phyloP scores from a whole-genome alignment of 345 rosid species.

The Citrus cavaleriei region DNA sequence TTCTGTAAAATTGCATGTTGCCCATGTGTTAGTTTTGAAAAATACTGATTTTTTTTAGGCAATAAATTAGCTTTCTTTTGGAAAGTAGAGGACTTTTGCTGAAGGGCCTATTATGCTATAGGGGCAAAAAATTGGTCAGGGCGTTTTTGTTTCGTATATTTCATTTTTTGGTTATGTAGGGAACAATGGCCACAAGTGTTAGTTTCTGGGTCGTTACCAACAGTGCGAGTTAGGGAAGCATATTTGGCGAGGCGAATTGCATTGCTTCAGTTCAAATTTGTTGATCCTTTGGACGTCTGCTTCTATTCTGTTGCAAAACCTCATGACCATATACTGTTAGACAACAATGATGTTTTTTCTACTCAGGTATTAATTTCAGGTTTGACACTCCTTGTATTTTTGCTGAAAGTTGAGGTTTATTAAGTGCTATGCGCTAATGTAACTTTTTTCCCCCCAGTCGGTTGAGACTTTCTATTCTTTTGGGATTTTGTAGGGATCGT shows the following conservation, averaged over 20 bases:
- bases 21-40: neutral
- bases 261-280: conserved; percentile 47
- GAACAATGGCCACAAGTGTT: conserved; percentile 44
- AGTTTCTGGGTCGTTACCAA: conserved; percentile 9
- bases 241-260: conserved; percentile 43
- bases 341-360: conserved; percentile 33
- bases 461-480: neutral
- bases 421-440: too few relatives aligned
- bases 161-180: conserved; percentile 21
- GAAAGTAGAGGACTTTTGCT: neutral
- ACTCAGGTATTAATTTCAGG: conserved; percentile 37
- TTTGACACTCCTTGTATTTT: neutral
- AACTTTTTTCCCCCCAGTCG: neutral
- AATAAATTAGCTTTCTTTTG: neutral
- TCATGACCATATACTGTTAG: conserved; percentile 32
- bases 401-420: neutral
- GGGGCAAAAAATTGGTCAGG: too few relatives aligned
- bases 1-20: neutral
- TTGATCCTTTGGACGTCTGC: conserved; percentile 38
- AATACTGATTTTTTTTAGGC: neutral
- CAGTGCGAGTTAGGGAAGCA: conserved; percentile 38
- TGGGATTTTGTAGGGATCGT: conserved; percentile 36
- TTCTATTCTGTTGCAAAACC: conserved; percentile 19
- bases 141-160: neutral
- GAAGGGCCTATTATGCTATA: neutral